Evolutionary conservation across 2,329 filamentous ascomycete species (phyloP).

Genomic region (Colletotrichum endophyticum): DNA sequence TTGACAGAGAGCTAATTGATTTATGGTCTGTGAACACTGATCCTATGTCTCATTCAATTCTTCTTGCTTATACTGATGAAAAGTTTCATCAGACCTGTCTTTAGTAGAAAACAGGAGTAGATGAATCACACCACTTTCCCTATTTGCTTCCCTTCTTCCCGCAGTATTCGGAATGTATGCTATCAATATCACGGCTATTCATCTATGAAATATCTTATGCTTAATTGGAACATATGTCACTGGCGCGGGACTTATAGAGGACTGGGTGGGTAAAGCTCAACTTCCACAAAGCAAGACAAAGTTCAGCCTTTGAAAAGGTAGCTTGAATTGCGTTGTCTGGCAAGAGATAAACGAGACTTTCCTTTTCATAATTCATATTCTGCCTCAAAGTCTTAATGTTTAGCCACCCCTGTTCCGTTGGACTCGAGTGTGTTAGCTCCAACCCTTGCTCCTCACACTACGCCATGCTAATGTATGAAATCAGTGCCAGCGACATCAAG

Average conservation of each 20-base stretch:
- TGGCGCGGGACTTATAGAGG: not conserved
- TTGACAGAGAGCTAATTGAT: no score
- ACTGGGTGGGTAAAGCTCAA: not conserved
- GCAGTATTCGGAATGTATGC: not conserved
- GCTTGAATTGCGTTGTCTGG: accelerated
- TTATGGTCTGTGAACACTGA: no score
- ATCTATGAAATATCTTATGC: no score
- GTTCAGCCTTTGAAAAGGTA: not conserved
- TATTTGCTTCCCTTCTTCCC: not conserved
- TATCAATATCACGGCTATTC: not conserved
- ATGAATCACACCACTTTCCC: not conserved
- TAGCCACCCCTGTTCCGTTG: not conserved
- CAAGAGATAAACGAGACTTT: no score
- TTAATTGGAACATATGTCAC: not conserved
- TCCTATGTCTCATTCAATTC: not conserved
- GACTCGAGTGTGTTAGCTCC: no score
- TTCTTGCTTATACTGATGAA: not conserved
- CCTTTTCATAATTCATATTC: no score
- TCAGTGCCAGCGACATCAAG: no score
- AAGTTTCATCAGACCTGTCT: no score
- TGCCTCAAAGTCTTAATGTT: no score
- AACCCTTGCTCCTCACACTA: no score
- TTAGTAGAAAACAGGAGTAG: not conserved
- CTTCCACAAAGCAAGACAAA: not conserved
- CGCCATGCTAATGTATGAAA: no score